Evolutionary conservation across 306 rosid genomes (phyloP).

Genomic region (Cucurbita maxima): DNA sequence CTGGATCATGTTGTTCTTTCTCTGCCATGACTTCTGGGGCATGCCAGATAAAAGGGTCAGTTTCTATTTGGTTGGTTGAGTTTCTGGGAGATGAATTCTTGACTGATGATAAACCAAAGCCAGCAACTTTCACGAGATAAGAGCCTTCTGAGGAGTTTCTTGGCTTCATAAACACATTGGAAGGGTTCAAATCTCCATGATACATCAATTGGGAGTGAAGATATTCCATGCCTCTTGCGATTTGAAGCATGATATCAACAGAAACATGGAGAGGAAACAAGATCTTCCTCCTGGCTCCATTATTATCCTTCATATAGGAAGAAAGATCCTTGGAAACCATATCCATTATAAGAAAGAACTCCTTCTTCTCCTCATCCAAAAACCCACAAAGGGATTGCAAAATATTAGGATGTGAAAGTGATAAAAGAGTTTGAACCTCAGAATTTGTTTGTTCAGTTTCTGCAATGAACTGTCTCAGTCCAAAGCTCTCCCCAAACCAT

Average conservation of each 20-base stretch:
- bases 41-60: conserved; percentile 50
- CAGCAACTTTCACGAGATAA: conserved; percentile 59
- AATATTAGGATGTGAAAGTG: conserved; percentile 67
- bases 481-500: conserved; percentile 83
- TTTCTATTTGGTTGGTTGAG: conserved; percentile 18
- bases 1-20: conserved; percentile 29
- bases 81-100: conserved; percentile 6
- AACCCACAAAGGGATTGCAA: conserved; percentile 62
- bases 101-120: conserved; percentile 42
- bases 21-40: conserved; percentile 74
- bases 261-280: conserved; percentile 55
- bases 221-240: conserved; percentile 76
- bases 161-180: conserved; percentile 34
- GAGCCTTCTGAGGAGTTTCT: conserved; percentile 60
- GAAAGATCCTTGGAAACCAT: conserved; percentile 55
- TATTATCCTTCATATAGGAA: conserved; percentile 59
- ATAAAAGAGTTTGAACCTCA: conserved; percentile 38
- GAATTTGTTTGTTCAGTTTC: conserved; percentile 26
- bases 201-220: conserved; percentile 55
- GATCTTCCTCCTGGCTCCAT: conserved; percentile 56
- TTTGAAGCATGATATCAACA: conserved; percentile 90
- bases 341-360: conserved; percentile 62
- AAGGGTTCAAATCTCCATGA: conserved; percentile 77
- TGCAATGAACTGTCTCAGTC: conserved; percentile 43
- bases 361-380: conserved; percentile 54